Base-by-base conservation (phyloP, 192 early-diverging fungal genomes). In the Backusella tarrabulga region DNA sequence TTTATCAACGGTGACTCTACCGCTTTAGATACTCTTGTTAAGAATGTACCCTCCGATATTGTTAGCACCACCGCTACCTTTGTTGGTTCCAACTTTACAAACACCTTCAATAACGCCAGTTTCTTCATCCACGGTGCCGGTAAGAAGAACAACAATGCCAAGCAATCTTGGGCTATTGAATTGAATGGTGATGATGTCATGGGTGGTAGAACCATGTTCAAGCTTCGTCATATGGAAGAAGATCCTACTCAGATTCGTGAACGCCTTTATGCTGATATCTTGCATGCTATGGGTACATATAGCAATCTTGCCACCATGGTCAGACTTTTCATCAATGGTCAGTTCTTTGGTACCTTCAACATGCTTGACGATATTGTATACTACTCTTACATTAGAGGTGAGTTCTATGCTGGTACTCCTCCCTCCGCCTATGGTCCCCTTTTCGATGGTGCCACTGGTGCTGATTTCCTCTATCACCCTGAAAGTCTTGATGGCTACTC, bases 181-280 rank as follows among this genome's bases (percentile, higher is more conserved):
- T 75, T 85, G n/a, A 23, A 72, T 15, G 42, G 23, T 5, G 75
- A 70, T 8, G 69, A 85, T 4, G 67, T 36, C 36, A 69, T 78
- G 6, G 75, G 81, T 46, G 73, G 76, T 26, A 83, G 86, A 19
- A 80, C 40, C 66, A 85, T 75, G 38, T 83, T 87, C 81, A 87
- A 87, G 77, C 54, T 85, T 68, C 83, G 86, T 50, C 84, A 87
- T 44, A 83, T 83, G 80, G 83, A 86, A 63, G 81, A 83, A 75
- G 86, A 87, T 60, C 86, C 86, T 41, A 87, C 86, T 63, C 86
- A 87, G 77, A 83, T 87, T 32, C 86, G 86, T 77, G 86, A 87
- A 73, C 84, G 85, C 66, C 70, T 87, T 15, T 87, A 85, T 67
- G 72, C 86, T 68, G 86, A 87, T 78, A 75, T 83, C 67, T 34